Evolutionary conservation across 164 flowering plant genomes (phyloP), one percentile per base, ranked within the genome.

Genomic region (Tetracentron sinense): DNA sequence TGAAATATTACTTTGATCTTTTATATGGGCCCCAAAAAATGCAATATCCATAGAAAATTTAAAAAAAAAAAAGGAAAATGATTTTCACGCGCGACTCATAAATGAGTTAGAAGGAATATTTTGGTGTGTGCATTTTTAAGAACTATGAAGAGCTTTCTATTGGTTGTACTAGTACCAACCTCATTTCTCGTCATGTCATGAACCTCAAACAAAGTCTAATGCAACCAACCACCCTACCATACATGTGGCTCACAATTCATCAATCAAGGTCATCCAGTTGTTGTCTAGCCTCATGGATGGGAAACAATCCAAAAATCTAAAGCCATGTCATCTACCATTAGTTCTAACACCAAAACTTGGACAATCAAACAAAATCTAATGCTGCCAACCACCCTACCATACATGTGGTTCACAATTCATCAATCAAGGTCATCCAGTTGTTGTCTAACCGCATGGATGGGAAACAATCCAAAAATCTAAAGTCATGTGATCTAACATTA

Each of bases 171-270:
- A 22, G 10, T 50, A 70, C 77, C 50, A 28, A 90, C 95, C 97
- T 87, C 93, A 67, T 80, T 88, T 74, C 97, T 82, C 42, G 93
- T 79, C 93, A 91, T 87, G 49, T 91, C 93, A 76, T 91, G 88
- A 63, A 77, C 81, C 48, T 88, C 93, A 79, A 85, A 91, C 60
- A 87, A 67, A 62, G 78, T 74, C 76, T 78, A 19, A 19, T 42
- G 28, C 23, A 33, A 50, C 47, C 42, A 38, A 58, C 46, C 27
- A 10, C 12, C 26, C 42, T n/a, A 20, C 47, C 49, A 28, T 63
- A 23, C 30, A 52, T 17, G 22, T 11, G 29, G 35, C 23, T 3
- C 20, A 52, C n/a, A 31, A 61, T 29, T 29, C 25, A n/a, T 20
- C 38, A 61, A 14, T 31, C 17, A 53, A 4, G 21, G 56, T 15